These are phyloP conservation scores for Plasmodium knowlesi DNA, from an alignment of 169 alveolate species.

Conservation along the genomic window DNA sequence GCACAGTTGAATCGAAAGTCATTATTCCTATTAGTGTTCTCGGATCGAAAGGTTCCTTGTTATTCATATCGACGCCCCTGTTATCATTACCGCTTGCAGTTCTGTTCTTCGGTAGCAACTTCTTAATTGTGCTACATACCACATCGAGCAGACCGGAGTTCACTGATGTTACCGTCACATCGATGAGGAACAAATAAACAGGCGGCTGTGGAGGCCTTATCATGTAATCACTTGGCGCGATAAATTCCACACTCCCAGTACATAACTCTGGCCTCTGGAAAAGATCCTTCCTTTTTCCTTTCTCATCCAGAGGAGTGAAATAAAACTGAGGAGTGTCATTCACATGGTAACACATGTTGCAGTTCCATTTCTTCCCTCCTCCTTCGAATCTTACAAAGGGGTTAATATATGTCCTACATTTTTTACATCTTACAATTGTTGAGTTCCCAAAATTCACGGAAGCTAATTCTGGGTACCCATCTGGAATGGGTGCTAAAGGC, in stretches of 20 bases:
- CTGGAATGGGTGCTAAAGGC: conserved; percentile 89
- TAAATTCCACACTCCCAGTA: conserved; percentile 94
- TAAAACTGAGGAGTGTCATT: conserved; percentile 93
- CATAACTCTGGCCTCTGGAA: conserved; percentile 92
- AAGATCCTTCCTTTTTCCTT: conserved; percentile 90
- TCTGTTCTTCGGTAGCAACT: conserved; percentile 62
- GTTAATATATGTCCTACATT: conserved; percentile 95
- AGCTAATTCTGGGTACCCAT: conserved; percentile 90
- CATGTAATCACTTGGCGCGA: conserved; percentile 97
- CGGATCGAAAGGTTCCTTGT: conserved; percentile 78
- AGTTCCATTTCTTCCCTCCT: conserved; percentile 96
- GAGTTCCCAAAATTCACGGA: conserved; percentile 90
- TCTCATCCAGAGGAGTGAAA: conserved; percentile 82
- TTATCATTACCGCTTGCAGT: conserved; percentile 20
- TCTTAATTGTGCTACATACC: conserved; percentile 90
- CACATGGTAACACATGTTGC: conserved; percentile 96
- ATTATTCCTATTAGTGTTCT: conserved; percentile 95
- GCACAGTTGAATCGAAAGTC: conserved; percentile 95
- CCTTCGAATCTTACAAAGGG: conserved; percentile 96
- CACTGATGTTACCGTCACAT: conserved; percentile 92
- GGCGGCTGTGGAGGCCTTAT: conserved; percentile 97
- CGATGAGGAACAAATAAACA: conserved; percentile 91
- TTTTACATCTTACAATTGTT: conserved; percentile 92
- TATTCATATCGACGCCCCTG: conserved; percentile 15
- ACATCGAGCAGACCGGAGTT: conserved; percentile 92